Conservation (phyloP, 164 flowering plant species). For the Tetracentron sinense region DNA sequence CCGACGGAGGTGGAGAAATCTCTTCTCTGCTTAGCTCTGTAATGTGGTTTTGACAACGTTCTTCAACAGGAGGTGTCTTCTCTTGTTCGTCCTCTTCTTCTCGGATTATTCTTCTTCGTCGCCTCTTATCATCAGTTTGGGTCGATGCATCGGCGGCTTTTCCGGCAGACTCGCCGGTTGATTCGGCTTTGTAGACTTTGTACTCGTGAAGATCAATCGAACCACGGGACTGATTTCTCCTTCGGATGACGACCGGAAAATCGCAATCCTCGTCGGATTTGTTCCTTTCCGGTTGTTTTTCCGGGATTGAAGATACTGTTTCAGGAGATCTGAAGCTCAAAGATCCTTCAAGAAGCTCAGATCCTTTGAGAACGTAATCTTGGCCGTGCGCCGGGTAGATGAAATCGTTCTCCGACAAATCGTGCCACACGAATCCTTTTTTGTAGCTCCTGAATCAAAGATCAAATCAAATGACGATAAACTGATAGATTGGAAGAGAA, state of each 20-base stretch:
- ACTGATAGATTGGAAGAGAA: neutral
- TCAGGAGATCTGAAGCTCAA: conserved; percentile 22
- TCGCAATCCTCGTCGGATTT: conserved; percentile 27
- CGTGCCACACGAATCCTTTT: conserved; percentile 95
- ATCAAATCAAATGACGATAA: neutral
- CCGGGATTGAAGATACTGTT: conserved; percentile 21
- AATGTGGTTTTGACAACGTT: conserved; percentile 13
- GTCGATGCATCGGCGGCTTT: conserved; percentile 75
- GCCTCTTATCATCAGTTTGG: conserved; percentile 67
- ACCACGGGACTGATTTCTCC: conserved; percentile 84
- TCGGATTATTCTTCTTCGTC: conserved; percentile 26
- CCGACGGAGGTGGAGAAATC: conserved; percentile 86
- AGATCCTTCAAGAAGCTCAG: conserved; percentile 52
- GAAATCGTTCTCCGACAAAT: conserved; percentile 73
- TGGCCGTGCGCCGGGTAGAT: conserved; percentile 80
- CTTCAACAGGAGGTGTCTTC: neutral
- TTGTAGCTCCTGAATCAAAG: conserved; percentile 66
- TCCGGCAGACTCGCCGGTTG: conserved; percentile 23
- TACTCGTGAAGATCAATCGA: conserved; percentile 67
- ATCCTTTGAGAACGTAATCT: conserved; percentile 93
- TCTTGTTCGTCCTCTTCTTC: conserved; percentile 30
- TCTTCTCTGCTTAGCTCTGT: conserved; percentile 66
- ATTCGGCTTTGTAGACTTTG: conserved; percentile 61
- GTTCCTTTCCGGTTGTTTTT: conserved; percentile 19
- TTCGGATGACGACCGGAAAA: conserved; percentile 32